These are phyloP conservation scores for Hymenoscyphus occultus DNA, from an alignment of 2,329 filamentous ascomycete genomes.

Conservation along the genomic window DNA sequence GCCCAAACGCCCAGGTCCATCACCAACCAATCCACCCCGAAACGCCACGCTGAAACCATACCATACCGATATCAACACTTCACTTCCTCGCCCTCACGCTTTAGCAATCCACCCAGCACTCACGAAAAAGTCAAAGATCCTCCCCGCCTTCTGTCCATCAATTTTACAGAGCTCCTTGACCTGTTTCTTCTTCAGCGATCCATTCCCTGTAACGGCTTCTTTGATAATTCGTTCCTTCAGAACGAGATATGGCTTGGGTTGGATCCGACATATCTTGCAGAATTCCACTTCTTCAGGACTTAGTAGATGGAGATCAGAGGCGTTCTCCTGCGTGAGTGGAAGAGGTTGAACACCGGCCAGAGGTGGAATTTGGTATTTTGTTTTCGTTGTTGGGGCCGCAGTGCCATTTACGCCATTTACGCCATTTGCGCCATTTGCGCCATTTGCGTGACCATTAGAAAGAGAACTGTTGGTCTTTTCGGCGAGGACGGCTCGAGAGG, in stretches of 20 bases:
- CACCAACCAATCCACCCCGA: background rate
- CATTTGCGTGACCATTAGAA: constrained; percentile 51
- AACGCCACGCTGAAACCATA: constrained; percentile 1
- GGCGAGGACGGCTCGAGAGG: constrained; percentile 9
- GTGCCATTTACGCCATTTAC: constrained; percentile 43
- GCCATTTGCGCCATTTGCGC: constrained; percentile 50
- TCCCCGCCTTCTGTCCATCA: constrained; percentile 78
- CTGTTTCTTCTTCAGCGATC: constrained; percentile 88
- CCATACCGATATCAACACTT: background rate
- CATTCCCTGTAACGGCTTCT: constrained; percentile 86
- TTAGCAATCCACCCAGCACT: constrained; percentile 90
- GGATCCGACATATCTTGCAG: constrained; percentile 77
- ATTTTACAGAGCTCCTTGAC: constrained; percentile 81
- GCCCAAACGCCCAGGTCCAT: too few relatives aligned
- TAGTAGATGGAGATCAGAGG: constrained; percentile 80
- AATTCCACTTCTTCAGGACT: constrained; percentile 81
- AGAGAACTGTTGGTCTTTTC: constrained; percentile 46
- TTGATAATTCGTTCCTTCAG: constrained; percentile 92
- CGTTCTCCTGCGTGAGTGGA: constrained; percentile 51
- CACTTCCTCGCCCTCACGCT: constrained; percentile 40
- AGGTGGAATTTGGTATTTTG: constrained; percentile 50
- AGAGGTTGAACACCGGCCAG: constrained; percentile 43
- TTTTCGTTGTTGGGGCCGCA: constrained; percentile 41
- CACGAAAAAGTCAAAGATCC: constrained; percentile 93
- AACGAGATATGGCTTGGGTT: constrained; percentile 91